Base-by-base conservation (phyloP, 768 basidiomycete species). In the Boletus rex-veris region DNA sequence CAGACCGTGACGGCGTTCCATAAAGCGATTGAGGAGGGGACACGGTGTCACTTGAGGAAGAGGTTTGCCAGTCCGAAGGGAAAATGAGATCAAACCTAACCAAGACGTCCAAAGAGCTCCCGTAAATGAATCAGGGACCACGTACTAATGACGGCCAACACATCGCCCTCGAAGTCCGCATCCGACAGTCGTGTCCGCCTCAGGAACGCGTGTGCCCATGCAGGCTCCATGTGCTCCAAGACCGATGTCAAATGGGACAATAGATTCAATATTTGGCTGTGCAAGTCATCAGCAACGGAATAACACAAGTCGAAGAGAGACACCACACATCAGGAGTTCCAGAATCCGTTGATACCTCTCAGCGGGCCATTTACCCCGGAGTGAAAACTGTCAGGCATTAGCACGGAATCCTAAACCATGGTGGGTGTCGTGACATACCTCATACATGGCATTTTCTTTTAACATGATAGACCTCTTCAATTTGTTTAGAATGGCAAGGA, bases 41-140 rank as follows among this genome's bases (percentile, higher is more conserved):
- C 85, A 88, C 0, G 92, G 91, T 3, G 91, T 93, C 50, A 94
- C 88, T 63, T 94, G 92, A 0, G 92, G 92, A 4, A 95, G 74
- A 0, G 92, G 83, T 7, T 73, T 74, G 5, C 89, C 91, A 0
- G 85, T 85, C 15, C 86, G 80, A 16, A 95, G 73, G 7, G 90
- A 79, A 0, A 84, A 85, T 0, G 90, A 86, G 49, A 90, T 83
- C 80, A 95, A 81, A 31, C 80, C 89, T 90, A 35, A 18, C 26
- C 11, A 35, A 14, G 12, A 10, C 7, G 33, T 35, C 33, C 33
- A 14, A 35, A 14, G 33, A 35, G 14, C 33, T 14, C 6, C 33
- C 10, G 11, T 5, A 5, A 35, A 14, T 6, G 33, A 35, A 38
- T 45, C 26, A 30, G 10, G 26, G 21, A 40, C 16, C 38, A 64